Base-by-base conservation (phyloP, 2,329 filamentous ascomycete species). In the Fusarium humuli region DNA sequence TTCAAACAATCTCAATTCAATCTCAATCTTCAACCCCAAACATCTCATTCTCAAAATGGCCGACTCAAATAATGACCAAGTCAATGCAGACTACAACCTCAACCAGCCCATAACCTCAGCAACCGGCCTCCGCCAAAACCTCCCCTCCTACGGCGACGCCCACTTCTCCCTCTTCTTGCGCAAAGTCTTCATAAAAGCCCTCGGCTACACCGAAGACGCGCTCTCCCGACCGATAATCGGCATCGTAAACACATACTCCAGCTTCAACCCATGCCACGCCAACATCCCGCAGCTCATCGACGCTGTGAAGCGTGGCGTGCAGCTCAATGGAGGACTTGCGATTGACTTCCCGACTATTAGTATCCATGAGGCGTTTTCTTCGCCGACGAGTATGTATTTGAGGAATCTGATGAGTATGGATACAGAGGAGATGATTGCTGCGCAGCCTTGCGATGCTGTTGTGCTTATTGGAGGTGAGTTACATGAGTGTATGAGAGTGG, bases 371-470 rank as follows among this genome's bases (percentile, higher is more conserved):
- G 86, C 83, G 5, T 93, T 94, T 75, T 84, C 91, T 0, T 82
- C 85, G 46, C 91, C 91, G 4, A 93, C 91, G 7, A 92, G 90
- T 79, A 93, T 94, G 91, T 93, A 89, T 58, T 75, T 93, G 49
- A 80, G 91, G 32, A 93, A 93, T 69, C 75, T 93, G 60, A 93
- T 94, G 91, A 90, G 88, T 70, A 92, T 93, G 89, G 91, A 93
- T 75, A 93, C 91, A 0, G 91, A 93, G 77, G 91, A 93, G 81
- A 93, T 93, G 91, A 89, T 93, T 56, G 82, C 83, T 45, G 91
- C 90, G 1, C 91, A 93, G 77, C 91, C 91, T 1, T 83, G 91
- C 18, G 91, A 94, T 78, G 88, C 89, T 0, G 87, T 88, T 12
- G 84, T 92, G 16, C 82, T 91, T 69, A 90, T 93, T 70, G 91